Evolutionary conservation across 148 eudicot genomes (phyloP).

Genomic region (Hydrangea macrophylla): DNA sequence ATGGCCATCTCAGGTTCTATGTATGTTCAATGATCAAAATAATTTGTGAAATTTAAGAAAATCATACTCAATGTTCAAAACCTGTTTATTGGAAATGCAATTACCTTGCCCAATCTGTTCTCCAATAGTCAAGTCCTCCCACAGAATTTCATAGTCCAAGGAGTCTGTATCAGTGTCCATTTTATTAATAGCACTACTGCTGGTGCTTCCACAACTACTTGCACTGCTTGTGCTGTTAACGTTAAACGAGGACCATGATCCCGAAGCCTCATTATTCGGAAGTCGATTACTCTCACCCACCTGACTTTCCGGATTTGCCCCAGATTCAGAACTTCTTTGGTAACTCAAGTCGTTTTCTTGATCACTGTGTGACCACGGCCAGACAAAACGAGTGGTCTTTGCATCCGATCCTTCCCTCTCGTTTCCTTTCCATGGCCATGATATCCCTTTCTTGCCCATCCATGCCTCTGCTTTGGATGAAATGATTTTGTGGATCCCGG

Average conservation of each 20-base stretch:
- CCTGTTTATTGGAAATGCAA: not conserved
- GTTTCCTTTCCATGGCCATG: conserved; percentile 86
- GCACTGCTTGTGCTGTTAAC: conserved; percentile 82
- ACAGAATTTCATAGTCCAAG: conserved; percentile 85
- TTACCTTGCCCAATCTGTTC: conserved; percentile 99
- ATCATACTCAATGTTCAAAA: not conserved
- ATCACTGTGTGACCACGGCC: conserved; percentile 67
- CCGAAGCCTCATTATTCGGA: conserved; percentile 59
- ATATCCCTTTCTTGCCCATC: conserved; percentile 71
- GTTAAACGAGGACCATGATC: conserved; percentile 74
- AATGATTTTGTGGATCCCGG: conserved; percentile 62
- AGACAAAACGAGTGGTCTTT: conserved; percentile 45
- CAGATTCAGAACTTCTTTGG: conserved; percentile 17
- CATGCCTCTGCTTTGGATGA: conserved; percentile 88
- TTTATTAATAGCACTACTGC: conserved; percentile 71
- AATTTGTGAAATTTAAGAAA: not conserved
- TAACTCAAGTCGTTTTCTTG: conserved; percentile 46
- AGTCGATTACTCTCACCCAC: conserved; percentile 41
- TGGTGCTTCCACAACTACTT: conserved; percentile 89
- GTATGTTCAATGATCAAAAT: not conserved
- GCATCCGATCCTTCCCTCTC: conserved; percentile 55
- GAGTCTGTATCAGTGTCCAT: conserved; percentile 67
- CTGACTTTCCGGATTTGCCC: conserved; percentile 47
- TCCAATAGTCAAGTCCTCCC: conserved; percentile 95
- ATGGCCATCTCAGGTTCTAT: not conserved